These are phyloP conservation scores for Coemansia sp. DNA, from an alignment of 192 early-diverging fungal genomes.

Conservation along the genomic window DNA sequence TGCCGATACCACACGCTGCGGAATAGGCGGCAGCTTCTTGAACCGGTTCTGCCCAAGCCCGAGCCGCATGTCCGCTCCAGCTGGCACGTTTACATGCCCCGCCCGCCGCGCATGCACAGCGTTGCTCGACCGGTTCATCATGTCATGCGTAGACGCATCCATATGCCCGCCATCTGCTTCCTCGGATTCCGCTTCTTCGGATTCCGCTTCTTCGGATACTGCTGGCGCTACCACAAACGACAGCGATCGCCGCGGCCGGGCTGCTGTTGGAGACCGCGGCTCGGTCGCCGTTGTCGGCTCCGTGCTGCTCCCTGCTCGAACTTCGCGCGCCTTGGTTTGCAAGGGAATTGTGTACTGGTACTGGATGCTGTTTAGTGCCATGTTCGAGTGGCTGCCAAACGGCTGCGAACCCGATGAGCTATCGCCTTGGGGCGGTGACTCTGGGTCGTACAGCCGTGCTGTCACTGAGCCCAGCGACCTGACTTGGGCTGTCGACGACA, in stretches of 20 bases:
- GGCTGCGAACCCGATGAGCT: not conserved
- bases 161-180: not conserved
- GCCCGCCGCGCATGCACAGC: constrained; percentile 33
- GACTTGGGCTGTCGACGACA: constrained; percentile 6
- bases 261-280: constrained; percentile 1
- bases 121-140: constrained; percentile 33
- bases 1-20: constrained; percentile 8
- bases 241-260: constrained; percentile 43
- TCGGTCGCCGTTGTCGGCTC: constrained; percentile 1
- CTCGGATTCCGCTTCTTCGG: not conserved
- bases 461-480: constrained; percentile 44
- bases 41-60: not conserved
- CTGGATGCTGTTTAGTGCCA: constrained; percentile 42
- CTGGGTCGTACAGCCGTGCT: constrained; percentile 44
- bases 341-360: constrained; percentile 30
- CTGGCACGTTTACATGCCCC: constrained; percentile 9
- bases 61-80: not conserved
- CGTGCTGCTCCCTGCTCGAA: not conserved
- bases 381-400: constrained; percentile 23
- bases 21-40: constrained; percentile 21
- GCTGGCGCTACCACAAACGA: constrained; percentile 30
- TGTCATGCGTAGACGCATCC: constrained; percentile 22
- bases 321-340: not conserved
- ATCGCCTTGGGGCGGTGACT: not conserved
- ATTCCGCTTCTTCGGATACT: not conserved